These are phyloP conservation scores for Fusarium liriodendri DNA, from an alignment of 2,329 filamentous ascomycete species.

Conservation along the genomic window DNA sequence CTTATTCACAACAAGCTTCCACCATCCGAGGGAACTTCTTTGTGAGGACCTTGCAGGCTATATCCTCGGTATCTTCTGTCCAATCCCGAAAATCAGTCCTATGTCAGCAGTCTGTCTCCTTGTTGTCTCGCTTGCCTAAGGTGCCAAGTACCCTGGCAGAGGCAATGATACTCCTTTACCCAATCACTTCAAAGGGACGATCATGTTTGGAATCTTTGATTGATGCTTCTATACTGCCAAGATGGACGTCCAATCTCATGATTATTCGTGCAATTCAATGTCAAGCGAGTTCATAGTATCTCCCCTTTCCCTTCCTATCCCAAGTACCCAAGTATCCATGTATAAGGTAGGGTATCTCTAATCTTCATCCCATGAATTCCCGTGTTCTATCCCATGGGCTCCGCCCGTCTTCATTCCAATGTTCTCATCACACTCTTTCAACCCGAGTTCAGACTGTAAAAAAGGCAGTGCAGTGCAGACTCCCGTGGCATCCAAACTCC, in stretches of 20 bases:
- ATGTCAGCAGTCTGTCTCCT: neutral
- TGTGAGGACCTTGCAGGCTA: neutral
- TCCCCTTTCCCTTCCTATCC: slow-evolving; percentile 8
- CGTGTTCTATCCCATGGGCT: slow-evolving; percentile 26
- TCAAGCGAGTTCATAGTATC: slow-evolving; percentile 4
- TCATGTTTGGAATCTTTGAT: neutral
- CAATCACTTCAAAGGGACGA: neutral
- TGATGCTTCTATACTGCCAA: neutral
- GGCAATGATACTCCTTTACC: neutral
- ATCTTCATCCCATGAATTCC: slow-evolving; percentile 15
- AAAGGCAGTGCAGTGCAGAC: slow-evolving; percentile 13
- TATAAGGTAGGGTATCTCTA: slow-evolving; percentile 34
- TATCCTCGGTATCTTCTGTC: neutral
- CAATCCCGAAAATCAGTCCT: neutral
- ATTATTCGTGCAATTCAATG: slow-evolving; percentile 11
- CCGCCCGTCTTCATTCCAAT: slow-evolving; percentile 23
- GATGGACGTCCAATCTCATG: neutral
- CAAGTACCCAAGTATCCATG: slow-evolving; percentile 25
- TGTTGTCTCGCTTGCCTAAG: neutral
- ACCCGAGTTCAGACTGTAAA: slow-evolving; percentile 10
- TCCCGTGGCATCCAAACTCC: slow-evolving; percentile 21
- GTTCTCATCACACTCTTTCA: slow-evolving; percentile 21
- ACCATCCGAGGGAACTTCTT: neutral
- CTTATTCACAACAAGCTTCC: neutral
- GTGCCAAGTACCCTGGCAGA: no score